Conservation (phyloP, 768 basidiomycete genomes). For the Boletus edulis region DNA sequence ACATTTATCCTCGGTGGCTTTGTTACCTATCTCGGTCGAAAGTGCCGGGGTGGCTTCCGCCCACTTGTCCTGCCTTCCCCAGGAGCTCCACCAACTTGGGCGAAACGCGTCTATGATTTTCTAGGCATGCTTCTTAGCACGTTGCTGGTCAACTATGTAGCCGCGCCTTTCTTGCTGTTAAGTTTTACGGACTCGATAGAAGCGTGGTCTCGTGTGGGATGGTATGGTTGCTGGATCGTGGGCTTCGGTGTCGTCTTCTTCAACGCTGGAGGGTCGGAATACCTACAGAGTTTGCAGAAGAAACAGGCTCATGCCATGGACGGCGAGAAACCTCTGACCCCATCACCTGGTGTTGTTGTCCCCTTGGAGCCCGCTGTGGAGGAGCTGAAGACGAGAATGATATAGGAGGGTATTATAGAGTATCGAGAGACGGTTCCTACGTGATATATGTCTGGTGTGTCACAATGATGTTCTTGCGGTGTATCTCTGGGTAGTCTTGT, state of each 20-base stretch:
- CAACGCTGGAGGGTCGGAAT: constrained; percentile 64
- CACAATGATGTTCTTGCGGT: too few relatives aligned
- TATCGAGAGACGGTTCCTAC: background rate
- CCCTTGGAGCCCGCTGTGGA: constrained; percentile 27
- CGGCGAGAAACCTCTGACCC: constrained; percentile 10
- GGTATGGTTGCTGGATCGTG: constrained; percentile 79
- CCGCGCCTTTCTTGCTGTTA: constrained; percentile 84
- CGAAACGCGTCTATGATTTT: constrained; percentile 64
- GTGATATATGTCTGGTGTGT: too few relatives aligned
- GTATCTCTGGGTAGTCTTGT: too few relatives aligned
- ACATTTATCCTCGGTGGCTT: constrained; percentile 89
- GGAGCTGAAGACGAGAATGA: constrained; percentile 20
- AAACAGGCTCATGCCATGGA: constrained; percentile 3
- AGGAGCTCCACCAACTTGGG: constrained; percentile 40
- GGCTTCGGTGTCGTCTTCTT: constrained; percentile 69
- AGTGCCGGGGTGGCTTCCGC: constrained; percentile 74
- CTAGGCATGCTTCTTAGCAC: constrained; percentile 61
- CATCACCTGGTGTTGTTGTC: constrained; percentile 17
- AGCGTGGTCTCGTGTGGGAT: constrained; percentile 70
- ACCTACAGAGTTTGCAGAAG: constrained; percentile 35
- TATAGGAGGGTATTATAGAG: constrained; percentile 2
- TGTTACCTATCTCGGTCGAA: constrained; percentile 75
- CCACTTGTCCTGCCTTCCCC: constrained; percentile 69
- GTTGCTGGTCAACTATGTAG: constrained; percentile 75
- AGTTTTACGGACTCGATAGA: constrained; percentile 55